Evolutionary conservation across 2,329 filamentous ascomycete species (phyloP).

Genomic region (Alternaria ethzedia): DNA sequence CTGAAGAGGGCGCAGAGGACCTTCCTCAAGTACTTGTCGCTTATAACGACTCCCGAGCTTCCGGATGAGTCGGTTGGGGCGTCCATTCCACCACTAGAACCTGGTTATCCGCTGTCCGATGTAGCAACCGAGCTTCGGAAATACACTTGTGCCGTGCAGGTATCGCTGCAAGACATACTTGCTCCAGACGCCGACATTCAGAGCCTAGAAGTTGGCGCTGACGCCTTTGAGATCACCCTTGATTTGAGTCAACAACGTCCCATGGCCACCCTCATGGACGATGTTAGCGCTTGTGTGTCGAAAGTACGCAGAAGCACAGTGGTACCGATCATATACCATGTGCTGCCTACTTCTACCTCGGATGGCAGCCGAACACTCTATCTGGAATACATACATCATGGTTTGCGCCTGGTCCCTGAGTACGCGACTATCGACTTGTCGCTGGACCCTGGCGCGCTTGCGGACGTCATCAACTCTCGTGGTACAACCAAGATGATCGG

Average conservation of each 20-base stretch:
- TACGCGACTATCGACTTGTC: conserved; percentile 66
- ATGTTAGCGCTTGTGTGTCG: conserved; percentile 65
- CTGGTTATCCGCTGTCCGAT: conserved; percentile 69
- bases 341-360: conserved; percentile 35
- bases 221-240: conserved; percentile 69
- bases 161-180: conserved; percentile 65
- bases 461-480: conserved; percentile 58
- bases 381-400: conserved; percentile 64
- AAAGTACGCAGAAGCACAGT: conserved; percentile 69
- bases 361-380: conserved; percentile 52
- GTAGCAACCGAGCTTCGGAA: conserved; percentile 65
- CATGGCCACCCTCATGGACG: conserved; percentile 28
- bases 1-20: conserved; percentile 72
- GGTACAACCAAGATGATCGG: conserved; percentile 69
- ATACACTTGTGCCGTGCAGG: conserved; percentile 71
- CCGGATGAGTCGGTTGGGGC: conserved; percentile 30
- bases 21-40: conserved; percentile 71
- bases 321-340: conserved; percentile 53
- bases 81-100: conserved; percentile 63
- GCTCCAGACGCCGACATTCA: conserved; percentile 65
- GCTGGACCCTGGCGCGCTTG: conserved; percentile 60
- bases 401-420: conserved; percentile 67
- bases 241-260: conserved; percentile 39
- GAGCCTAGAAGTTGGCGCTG: conserved; percentile 68
- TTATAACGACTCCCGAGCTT: conserved; percentile 61